Base-by-base conservation (phyloP, 2,329 filamentous ascomycete genomes). In the Sporothrix curviconia region DNA sequence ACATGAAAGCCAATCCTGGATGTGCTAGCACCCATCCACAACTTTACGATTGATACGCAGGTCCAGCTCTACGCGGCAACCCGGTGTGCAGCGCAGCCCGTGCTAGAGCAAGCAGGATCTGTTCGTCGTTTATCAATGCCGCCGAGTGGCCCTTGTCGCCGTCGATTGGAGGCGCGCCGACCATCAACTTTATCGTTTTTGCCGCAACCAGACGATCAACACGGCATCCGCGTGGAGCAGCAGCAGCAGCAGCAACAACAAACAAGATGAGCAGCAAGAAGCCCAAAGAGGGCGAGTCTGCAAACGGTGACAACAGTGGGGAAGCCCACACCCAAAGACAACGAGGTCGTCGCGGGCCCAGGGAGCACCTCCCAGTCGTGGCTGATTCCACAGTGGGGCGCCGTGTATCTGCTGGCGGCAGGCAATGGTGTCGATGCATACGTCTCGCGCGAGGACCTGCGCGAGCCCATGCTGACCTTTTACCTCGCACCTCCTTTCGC, bases 91-190 rank as follows among this genome's bases (percentile, higher is more conserved):
- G 65, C 78, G n/a, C n/a, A 78, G 15, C 74, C 85, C 24, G 79
- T 87, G n/a, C 0, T 75, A 99, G 36, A 85, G 82, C 65, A 92
- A 90, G 68, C 88, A 95, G 64, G 91, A 96, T 65, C 78, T 99
- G 1, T 90, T n/a, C 90, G 37, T 92, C 89, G 1, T 99, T 99
- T 67, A 91, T 99, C 71, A 99, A 99, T 67, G 92, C 92, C 2
- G 94, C 94, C 2, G 94, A 99, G 73, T 99, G 94, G 94, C 94
- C 94, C 0, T 74, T 99, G 3, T 95, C 89, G 61, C 92, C 92
- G 0, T 96, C 90, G 57, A 97, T 99, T 64, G 94, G 92, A 42
- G 85, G 84, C 17, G 92, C 92, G 0, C 94, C 94, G 1, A 99
- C 94, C 0, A 85, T 99, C 67, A 97, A 99, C 72, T 97, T 99